Conservation (phyloP, 441 rosid species). For the Erodium trifolium region DNA sequence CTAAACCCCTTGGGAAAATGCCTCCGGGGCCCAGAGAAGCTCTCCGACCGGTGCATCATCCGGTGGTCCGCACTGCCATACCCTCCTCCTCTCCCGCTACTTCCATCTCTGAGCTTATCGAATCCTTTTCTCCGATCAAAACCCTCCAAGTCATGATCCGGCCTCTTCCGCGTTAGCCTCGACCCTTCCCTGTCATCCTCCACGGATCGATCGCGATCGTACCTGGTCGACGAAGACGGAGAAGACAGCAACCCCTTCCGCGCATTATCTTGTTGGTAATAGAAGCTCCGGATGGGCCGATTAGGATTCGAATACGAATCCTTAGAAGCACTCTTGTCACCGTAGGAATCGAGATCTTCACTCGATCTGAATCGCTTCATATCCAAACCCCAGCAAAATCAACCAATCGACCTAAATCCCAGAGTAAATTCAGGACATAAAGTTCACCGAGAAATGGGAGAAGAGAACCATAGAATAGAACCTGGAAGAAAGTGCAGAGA, state of each 20-base stretch:
- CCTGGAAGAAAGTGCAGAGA: too few species aligned
- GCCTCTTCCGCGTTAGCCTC: slow-evolving; percentile 41
- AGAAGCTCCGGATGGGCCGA: slow-evolving; percentile 50
- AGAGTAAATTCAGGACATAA: too few species aligned
- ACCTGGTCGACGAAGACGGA: slow-evolving; percentile 45
- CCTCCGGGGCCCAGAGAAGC: slow-evolving; percentile 59
- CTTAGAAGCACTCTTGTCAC: slow-evolving; percentile 38
- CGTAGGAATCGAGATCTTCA: slow-evolving; percentile 62
- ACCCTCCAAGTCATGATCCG: slow-evolving; percentile 56
- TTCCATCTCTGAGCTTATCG: slow-evolving; percentile 38
- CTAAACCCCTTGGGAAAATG: slow-evolving; percentile 83
- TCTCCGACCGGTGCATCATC: slow-evolving; percentile 65
- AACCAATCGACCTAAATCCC: too few species aligned
- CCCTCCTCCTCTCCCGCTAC: slow-evolving; percentile 22
- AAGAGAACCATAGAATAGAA: too few species aligned
- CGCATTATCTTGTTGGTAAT: slow-evolving; percentile 48
- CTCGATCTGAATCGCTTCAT: slow-evolving; percentile 91
- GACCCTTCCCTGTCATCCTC: slow-evolving; percentile 29
- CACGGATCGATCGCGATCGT: slow-evolving; percentile 57
- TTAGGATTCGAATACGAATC: slow-evolving; percentile 33
- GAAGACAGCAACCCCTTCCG: slow-evolving; percentile 48
- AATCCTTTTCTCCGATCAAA: slow-evolving; percentile 47
- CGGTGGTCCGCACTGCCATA: slow-evolving; percentile 27
- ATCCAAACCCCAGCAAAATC: neutral
- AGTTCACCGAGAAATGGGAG: too few species aligned